Base-by-base conservation (phyloP, 257 asterid genomes). In the Penstemon eatonii region DNA sequence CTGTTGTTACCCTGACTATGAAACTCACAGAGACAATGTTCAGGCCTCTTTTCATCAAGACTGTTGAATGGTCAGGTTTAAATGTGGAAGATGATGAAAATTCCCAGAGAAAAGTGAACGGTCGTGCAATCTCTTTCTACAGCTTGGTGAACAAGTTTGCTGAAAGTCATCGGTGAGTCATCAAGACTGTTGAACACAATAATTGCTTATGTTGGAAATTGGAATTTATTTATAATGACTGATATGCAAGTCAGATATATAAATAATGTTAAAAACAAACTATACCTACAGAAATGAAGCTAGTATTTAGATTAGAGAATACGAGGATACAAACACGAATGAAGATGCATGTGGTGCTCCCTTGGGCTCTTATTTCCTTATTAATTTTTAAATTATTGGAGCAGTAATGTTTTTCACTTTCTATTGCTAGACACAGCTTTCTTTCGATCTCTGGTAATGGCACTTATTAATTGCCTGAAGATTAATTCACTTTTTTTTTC, bases 1-100 rank as follows among this genome's bases (percentile, higher is more conserved):
- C 95, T 50, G 62, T 89, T 60, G 96, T 87, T 72, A 68, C 75
- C 52, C 82, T 93, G 79, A 84, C 89, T 45, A 83, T 87, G 92
- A 90, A 87, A 81, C 95, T 90, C 49, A 93, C 97, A 4, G 97
- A 87, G 80, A 73, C 84, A 5, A 84, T 79, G 95, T 90, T 93
- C 83, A 84, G 88, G 79, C 90, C 96, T 63, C 96, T 89, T 56
- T 87, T 94, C 64, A 73, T 84, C 74, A 85, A 84, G 87, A 88
- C 95, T 63, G 81, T 94, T 72, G 99, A 94, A 68, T 90, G 99
- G 99, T 87, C 95, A 58, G 88, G 81, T 55, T 74, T 86, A n/a
- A 69, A 72, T 68, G 69, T 55, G 43, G 92, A 82, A 71, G 84
- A 76, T 68, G 75, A 66, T 68, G 87, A 76, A 64, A 53, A 19